Conservation (phyloP, 306 rosid species). For the Trifolium subterraneum region DNA sequence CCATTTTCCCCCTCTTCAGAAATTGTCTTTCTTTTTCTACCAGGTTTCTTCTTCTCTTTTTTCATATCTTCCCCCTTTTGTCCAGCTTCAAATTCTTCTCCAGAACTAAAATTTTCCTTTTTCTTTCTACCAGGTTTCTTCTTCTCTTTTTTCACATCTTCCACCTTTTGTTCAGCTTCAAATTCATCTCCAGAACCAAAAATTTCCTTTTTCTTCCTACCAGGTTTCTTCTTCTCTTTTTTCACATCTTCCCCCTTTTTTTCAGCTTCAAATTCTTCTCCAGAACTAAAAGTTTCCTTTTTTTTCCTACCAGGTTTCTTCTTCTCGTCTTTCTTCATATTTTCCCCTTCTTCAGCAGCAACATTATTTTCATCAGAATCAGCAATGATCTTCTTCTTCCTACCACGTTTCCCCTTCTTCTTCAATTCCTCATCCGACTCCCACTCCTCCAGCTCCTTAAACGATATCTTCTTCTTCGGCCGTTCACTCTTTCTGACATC, state of each 20-base stretch:
- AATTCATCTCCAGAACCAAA: too few species aligned
- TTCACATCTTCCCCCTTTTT: not conserved
- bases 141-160: not conserved
- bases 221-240: not conserved
- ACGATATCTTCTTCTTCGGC: not conserved
- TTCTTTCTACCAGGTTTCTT: not conserved
- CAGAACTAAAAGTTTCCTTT: not conserved
- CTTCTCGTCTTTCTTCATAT: not conserved
- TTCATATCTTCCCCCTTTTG: not conserved
- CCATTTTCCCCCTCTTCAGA: too few species aligned
- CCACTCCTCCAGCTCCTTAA: not conserved
- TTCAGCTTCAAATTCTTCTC: not conserved
- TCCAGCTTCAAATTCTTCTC: not conserved
- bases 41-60: not conserved
- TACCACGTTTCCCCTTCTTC: not conserved
- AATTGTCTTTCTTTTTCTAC: not conserved
- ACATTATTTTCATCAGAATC: not conserved
- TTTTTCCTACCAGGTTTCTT: not conserved
- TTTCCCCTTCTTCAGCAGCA: not conserved
- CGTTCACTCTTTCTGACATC: not conserved
- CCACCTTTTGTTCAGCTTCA: not conserved
- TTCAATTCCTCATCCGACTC: not conserved
- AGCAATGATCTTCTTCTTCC: not conserved
- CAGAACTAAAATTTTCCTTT: not conserved
- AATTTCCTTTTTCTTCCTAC: not conserved